Conservation (phyloP, 306 rosid genomes). For the Malus sieversii region DNA sequence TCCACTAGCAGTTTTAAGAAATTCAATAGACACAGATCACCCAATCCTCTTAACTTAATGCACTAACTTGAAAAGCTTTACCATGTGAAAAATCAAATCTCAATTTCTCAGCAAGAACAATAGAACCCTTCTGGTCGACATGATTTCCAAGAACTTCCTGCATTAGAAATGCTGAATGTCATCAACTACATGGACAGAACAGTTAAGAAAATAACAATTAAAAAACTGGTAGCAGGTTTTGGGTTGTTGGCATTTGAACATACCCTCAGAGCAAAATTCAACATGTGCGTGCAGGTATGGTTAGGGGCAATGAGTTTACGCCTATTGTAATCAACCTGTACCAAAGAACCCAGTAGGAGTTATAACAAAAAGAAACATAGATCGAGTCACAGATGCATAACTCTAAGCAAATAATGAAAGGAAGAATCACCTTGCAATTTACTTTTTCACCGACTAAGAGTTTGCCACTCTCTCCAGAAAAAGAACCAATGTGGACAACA, state of each 20-base stretch:
- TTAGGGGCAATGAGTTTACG: constrained; percentile 83
- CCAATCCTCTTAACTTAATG: constrained; percentile 7
- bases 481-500: constrained; percentile 76
- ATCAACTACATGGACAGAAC: constrained; percentile 9
- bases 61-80: constrained; percentile 26
- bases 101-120: constrained; percentile 93
- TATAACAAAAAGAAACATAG: background rate
- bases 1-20: constrained; percentile 14
- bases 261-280: constrained; percentile 98
- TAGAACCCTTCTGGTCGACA: constrained; percentile 94
- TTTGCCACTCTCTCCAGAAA: constrained; percentile 38
- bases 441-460: constrained; percentile 72
- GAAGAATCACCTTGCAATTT: constrained; percentile 56
- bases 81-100: constrained; percentile 98
- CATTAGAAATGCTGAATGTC: constrained; percentile 14
- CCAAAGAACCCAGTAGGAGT: constrained; percentile 3
- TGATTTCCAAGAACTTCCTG: constrained; percentile 93
- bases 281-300: constrained; percentile 96
- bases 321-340: constrained; percentile 85
- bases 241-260: constrained; percentile 9
- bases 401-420: background rate
- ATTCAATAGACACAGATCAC: background rate
- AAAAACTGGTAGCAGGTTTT: background rate
- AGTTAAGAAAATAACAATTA: background rate
- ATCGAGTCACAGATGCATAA: background rate